A percentile compares a stretch with the other conserved stretches of the same genome.
Evolutionary conservation across 192 early-diverging fungal species (phyloP).

Genomic region (Phycomyces blakesleeanus): DNA sequence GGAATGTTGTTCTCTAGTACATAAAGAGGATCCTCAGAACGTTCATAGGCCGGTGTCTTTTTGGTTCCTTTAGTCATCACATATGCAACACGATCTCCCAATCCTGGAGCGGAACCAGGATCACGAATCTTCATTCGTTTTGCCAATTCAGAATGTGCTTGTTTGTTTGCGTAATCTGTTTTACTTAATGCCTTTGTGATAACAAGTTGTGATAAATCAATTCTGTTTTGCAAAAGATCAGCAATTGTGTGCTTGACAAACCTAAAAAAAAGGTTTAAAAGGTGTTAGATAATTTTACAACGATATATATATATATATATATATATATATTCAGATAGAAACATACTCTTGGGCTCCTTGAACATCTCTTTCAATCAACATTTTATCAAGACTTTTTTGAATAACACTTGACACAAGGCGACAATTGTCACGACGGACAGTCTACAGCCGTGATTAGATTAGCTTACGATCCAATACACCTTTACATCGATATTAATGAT

Average conservation of each 20-base stretch:
- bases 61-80: constrained; percentile 89
- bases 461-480: background rate
- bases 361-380: constrained; percentile 87
- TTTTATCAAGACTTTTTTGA: constrained; percentile 85
- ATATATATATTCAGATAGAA: too few relatives aligned
- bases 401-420: constrained; percentile 88
- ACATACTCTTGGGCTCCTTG: constrained; percentile 74
- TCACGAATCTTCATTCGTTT: constrained; percentile 95
- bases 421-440: constrained; percentile 95
- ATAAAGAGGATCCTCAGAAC: constrained; percentile 96
- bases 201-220: constrained; percentile 93
- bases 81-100: constrained; percentile 97
- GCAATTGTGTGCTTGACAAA: constrained; percentile 87
- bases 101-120: constrained; percentile 89
- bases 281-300: background rate
- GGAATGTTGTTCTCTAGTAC: constrained; percentile 98
- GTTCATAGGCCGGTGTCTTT: constrained; percentile 88
- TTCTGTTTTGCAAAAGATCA: constrained; percentile 93
- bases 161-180: constrained; percentile 91
- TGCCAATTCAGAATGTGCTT: constrained; percentile 95
- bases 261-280: constrained; percentile 16
- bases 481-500: background rate
- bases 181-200: constrained; percentile 95
- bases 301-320: too few relatives aligned
- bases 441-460: constrained; percentile 40